These are phyloP conservation scores for Rauvolfia tetraphylla DNA, from an alignment of 257 asterid genomes.

Conservation along the genomic window DNA sequence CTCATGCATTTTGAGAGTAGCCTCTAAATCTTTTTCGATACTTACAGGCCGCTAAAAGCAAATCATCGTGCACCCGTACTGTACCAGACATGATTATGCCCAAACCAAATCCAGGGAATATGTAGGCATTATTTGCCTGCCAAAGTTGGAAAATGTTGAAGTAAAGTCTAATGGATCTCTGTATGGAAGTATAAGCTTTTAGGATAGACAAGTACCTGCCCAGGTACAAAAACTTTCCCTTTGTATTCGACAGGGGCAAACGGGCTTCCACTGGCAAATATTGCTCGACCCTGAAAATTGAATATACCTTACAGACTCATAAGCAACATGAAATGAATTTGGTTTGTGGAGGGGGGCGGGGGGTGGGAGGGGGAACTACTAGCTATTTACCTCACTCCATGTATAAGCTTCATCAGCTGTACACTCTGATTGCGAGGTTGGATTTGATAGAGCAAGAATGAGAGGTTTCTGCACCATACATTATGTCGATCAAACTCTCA, in stretches of 20 bases:
- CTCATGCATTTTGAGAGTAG: neutral
- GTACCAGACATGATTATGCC: constrained; percentile 94
- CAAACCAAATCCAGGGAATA: constrained; percentile 93
- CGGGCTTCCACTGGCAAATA: constrained; percentile 94
- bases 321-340: neutral
- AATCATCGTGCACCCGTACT: constrained; percentile 82
- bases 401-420: constrained; percentile 94
- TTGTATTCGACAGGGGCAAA: constrained; percentile 74
- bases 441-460: constrained; percentile 82
- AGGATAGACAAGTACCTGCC: constrained; percentile 59
- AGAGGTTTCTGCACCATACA: constrained; percentile 61
- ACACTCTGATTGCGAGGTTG: constrained; percentile 90
- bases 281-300: constrained; percentile 64
- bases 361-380: neutral
- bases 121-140: constrained; percentile 94
- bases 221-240: constrained; percentile 59
- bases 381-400: constrained; percentile 63
- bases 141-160: neutral
- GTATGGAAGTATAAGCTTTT: neutral
- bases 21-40: constrained; percentile 6
- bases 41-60: constrained; percentile 91
- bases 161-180: neutral
- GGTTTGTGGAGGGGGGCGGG: neutral
- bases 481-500: constrained; percentile 15
- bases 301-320: neutral